Conservation (phyloP, 345 rosid genomes). For the Salix brachista region DNA sequence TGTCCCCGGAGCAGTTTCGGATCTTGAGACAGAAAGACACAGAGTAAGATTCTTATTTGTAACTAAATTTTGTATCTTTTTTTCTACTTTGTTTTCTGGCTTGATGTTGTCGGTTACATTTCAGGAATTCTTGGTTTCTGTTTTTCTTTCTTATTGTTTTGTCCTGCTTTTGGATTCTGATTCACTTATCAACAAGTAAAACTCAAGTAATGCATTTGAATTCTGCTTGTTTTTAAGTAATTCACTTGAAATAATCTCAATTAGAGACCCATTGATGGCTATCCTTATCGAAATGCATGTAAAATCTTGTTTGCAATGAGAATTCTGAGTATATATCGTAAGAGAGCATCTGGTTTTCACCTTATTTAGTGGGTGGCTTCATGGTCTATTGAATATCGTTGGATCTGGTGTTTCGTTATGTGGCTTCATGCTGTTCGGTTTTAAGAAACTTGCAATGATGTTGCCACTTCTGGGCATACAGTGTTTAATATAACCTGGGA, state of each 20-base stretch:
- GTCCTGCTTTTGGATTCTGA: background rate
- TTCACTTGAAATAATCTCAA: background rate
- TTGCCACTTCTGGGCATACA: background rate
- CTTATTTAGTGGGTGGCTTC: background rate
- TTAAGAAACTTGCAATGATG: background rate
- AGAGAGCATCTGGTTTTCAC: background rate
- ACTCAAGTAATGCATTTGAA: background rate
- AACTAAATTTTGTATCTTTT: background rate
- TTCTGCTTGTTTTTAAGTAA: background rate
- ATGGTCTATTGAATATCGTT: background rate
- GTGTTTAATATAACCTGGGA: too few relatives aligned
- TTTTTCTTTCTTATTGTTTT: background rate
- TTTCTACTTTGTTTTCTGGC: background rate
- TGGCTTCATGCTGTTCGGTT: background rate
- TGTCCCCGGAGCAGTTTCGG: conserved; percentile 80
- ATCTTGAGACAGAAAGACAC: conserved; percentile 85
- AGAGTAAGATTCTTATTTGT: conserved; percentile 41
- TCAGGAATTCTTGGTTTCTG: background rate
- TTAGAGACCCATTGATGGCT: background rate
- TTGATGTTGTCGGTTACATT: background rate
- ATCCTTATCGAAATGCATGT: background rate
- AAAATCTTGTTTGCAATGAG: background rate
- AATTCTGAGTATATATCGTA: background rate
- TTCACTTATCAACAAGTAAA: background rate
- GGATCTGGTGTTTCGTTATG: background rate